Percentiles rank a stretch among this genome's conserved stretches.
These are phyloP conservation scores for Rhizoclosmatium hyalinum DNA, from an alignment of 371 early-diverging fungal species.

Conservation along the genomic window DNA sequence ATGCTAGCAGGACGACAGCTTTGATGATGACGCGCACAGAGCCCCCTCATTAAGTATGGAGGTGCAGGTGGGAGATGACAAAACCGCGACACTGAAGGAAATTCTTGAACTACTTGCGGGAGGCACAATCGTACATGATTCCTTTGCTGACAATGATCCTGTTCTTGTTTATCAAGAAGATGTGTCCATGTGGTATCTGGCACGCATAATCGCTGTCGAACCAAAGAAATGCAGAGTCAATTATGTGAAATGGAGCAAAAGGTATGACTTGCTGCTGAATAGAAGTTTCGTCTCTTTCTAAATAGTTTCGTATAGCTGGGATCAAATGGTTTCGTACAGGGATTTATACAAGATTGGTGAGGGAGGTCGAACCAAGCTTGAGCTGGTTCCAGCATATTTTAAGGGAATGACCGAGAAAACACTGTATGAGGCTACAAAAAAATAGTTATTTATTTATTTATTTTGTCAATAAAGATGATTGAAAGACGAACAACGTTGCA, in stretches of 20 bases:
- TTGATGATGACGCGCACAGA: not conserved
- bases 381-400: not conserved
- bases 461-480: not conserved
- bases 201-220: conserved; percentile 9
- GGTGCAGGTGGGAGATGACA: not conserved
- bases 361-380: not conserved
- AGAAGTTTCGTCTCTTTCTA: not conserved
- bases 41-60: not conserved
- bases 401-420: conserved; percentile 2
- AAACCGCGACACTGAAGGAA: too few species aligned
- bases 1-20: not conserved
- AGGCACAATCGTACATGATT: not conserved
- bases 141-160: conserved; percentile 3
- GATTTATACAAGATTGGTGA: conserved; percentile 3
- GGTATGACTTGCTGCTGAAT: not conserved
- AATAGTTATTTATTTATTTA: not conserved
- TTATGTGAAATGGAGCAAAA: conserved; percentile 26
- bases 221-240: not conserved
- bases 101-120: not conserved
- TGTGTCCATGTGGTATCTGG: conserved; percentile 15
- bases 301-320: conserved; percentile 8
- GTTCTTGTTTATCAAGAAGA: conserved; percentile 19
- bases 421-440: not conserved
- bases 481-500: not conserved
- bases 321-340: not conserved